Evolutionary conservation across 2,329 filamentous ascomycete species (phyloP).

Genomic region (Fusarium sp.): DNA sequence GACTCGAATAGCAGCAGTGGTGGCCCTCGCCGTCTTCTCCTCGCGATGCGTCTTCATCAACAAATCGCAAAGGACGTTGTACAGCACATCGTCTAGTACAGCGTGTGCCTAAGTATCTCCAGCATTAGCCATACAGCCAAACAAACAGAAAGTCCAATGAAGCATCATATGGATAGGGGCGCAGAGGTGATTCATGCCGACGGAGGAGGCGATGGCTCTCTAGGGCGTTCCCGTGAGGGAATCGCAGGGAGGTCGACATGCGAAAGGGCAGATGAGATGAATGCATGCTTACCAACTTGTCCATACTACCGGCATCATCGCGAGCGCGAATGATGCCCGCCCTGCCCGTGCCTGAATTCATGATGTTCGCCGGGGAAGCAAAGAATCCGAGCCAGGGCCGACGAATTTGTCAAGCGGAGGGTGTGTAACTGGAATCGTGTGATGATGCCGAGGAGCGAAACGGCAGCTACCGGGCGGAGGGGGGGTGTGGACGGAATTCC

Average conservation of each 20-base stretch:
- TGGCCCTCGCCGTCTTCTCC: slow-evolving; percentile 79
- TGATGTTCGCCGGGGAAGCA: slow-evolving; percentile 42
- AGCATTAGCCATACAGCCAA: slow-evolving; percentile 26
- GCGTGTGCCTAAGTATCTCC: slow-evolving; percentile 63
- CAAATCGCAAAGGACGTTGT: slow-evolving; percentile 81
- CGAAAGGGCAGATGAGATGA: slow-evolving; percentile 16
- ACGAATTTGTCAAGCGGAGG: slow-evolving; percentile 41
- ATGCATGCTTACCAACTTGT: slow-evolving; percentile 67
- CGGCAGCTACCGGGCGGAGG: slow-evolving; percentile 43
- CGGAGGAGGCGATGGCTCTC: slow-evolving; percentile 17
- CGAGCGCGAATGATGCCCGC: slow-evolving; percentile 67
- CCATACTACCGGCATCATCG: slow-evolving; percentile 63
- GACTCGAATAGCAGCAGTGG: slow-evolving; percentile 71
- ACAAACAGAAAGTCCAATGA: slow-evolving; percentile 1
- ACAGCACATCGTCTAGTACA: slow-evolving; percentile 79
- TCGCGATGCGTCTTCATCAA: slow-evolving; percentile 80
- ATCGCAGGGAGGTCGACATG: slow-evolving; percentile 23
- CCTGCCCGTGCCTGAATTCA: slow-evolving; percentile 61
- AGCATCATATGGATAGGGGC: slow-evolving; percentile 17
- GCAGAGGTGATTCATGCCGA: slow-evolving; percentile 14
- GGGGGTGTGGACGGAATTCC: slow-evolving; percentile 41
- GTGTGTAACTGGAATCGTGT: slow-evolving; percentile 50
- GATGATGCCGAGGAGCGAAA: slow-evolving; percentile 46
- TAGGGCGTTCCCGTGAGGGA: neutral
- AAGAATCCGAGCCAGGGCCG: slow-evolving; percentile 39